A percentile compares a stretch with the other conserved stretches of the same genome.
Conservation (phyloP, 306 rosid species). For the Sicyos edulis region DNA sequence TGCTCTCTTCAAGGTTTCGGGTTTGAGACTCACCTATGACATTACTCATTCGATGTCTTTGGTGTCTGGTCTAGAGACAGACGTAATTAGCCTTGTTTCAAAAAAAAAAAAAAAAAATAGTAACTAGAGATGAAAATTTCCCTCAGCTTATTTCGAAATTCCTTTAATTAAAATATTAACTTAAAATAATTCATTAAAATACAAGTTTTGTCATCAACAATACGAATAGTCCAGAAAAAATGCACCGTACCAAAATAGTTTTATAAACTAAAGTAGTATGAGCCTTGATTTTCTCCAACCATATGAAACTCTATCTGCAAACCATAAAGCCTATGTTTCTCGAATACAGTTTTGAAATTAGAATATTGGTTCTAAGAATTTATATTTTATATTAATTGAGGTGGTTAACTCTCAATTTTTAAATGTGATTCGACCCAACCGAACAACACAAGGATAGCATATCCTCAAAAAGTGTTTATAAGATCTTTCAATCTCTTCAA, state of each 20-base stretch:
- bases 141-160: no score
- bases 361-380: background rate
- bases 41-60: no score
- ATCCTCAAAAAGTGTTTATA: constrained; percentile 17
- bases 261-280: background rate
- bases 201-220: background rate
- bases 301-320: background rate
- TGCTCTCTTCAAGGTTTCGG: no score
- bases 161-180: background rate
- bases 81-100: no score
- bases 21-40: no score
- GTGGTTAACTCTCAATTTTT: no score
- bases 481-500: constrained; percentile 16
- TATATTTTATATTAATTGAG: background rate
- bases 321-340: background rate
- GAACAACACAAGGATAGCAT: constrained; percentile 6
- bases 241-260: background rate
- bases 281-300: background rate
- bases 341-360: background rate
- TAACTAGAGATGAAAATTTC: no score
- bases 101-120: no score
- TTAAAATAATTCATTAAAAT: background rate
- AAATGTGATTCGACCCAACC: constrained; percentile 9
- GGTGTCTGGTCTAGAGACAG: no score
- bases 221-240: background rate